phyloP scores from a whole-genome alignment of 345 rosid species.

The Draba incana region DNA sequence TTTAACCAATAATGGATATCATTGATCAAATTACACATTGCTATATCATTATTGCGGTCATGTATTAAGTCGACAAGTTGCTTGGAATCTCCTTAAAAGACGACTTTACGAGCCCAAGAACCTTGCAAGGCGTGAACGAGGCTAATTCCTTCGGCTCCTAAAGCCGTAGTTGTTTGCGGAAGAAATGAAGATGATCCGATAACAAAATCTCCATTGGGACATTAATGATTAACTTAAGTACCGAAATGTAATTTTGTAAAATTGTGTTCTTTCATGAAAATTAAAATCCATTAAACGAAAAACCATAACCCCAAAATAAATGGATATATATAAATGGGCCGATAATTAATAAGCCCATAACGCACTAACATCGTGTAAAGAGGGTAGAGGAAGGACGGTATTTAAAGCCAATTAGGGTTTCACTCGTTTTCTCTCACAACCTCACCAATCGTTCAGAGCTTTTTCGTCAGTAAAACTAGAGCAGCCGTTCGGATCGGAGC shows the following conservation, averaged over 20 bases:
- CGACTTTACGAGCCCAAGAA: no score
- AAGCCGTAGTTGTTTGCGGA: no score
- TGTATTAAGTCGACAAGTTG: no score
- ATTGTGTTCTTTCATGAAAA: not conserved
- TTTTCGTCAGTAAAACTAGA: not conserved
- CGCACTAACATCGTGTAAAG: not conserved
- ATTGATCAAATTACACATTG: no score
- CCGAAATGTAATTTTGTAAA: not conserved
- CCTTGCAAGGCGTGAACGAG: no score
- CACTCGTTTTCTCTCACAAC: conserved; percentile 9
- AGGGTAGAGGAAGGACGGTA: conserved; percentile 11
- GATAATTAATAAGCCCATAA: conserved; percentile 15
- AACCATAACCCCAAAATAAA: not conserved
- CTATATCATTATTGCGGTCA: no score
- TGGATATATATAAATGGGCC: conserved; percentile 25
- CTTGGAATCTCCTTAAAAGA: no score
- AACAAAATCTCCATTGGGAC: no score
- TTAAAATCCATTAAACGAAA: not conserved
- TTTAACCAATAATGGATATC: no score
- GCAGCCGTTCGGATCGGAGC: conserved; percentile 16
- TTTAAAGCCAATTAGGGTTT: conserved; percentile 40
- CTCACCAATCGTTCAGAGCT: conserved; percentile 16
- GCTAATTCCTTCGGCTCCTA: no score
- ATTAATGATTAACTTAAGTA: no score
- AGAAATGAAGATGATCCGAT: no score